Evolutionary conservation across 441 rosid genomes (phyloP).

Genomic region (Macaranga tanarius): DNA sequence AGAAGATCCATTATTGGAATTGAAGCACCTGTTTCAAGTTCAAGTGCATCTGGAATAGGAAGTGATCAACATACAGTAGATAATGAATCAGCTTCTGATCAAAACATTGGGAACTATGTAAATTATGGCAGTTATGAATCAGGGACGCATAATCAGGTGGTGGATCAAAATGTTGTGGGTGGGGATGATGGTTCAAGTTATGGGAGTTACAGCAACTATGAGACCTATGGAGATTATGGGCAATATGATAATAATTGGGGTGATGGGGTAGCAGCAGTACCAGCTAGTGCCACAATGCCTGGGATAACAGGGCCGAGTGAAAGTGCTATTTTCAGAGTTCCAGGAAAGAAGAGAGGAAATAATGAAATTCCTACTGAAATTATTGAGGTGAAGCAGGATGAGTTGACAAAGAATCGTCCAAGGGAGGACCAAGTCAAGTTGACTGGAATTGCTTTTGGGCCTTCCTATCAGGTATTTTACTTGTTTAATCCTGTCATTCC

Average conservation of each 20-base stretch:
- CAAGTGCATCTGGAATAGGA: background rate
- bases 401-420: slow-evolving; percentile 88
- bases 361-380: slow-evolving; percentile 64
- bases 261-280: slow-evolving; percentile 24
- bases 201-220: slow-evolving; percentile 31
- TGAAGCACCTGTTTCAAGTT: slow-evolving; percentile 30
- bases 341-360: slow-evolving; percentile 70
- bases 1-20: slow-evolving; percentile 65
- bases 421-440: slow-evolving; percentile 79
- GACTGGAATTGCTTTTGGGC: slow-evolving; percentile 94
- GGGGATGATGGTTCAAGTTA: slow-evolving; percentile 18
- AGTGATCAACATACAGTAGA: background rate
- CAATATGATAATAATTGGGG: slow-evolving; percentile 41
- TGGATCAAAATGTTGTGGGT: slow-evolving; percentile 17
- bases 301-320: slow-evolving; percentile 35
- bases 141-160: slow-evolving; percentile 3
- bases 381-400: slow-evolving; percentile 92
- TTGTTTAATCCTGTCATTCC: background rate
- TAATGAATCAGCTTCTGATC: slow-evolving; percentile 28
- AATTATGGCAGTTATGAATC: slow-evolving; percentile 17
- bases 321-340: slow-evolving; percentile 31
- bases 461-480: slow-evolving; percentile 70
- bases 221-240: slow-evolving; percentile 32
- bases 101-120: slow-evolving; percentile 22
- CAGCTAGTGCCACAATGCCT: slow-evolving; percentile 12